Conservation (phyloP, 176 grass and related monocot species). For the Carex scoparia region DNA sequence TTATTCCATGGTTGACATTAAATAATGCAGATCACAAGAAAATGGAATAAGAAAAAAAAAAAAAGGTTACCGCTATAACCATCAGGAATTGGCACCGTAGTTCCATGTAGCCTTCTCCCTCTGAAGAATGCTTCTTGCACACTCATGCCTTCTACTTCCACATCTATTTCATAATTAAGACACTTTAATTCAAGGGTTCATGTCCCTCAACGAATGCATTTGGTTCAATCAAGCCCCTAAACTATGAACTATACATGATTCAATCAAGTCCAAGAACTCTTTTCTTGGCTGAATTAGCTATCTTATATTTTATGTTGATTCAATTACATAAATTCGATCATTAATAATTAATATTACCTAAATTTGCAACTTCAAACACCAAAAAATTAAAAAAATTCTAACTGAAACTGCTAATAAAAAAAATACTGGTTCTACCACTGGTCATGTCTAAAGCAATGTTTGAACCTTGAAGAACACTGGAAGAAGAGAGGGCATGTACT, state of each 20-base stretch:
- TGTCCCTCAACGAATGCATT: neutral
- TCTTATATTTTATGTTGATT: neutral
- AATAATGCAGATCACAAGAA: neutral
- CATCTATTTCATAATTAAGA: conserved; percentile 31
- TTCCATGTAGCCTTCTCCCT: conserved; percentile 83
- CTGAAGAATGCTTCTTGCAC: conserved; percentile 89
- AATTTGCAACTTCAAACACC: neutral
- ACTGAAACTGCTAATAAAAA: neutral
- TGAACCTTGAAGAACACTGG: neutral
- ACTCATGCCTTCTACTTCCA: conserved; percentile 59
- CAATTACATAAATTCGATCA: neutral
- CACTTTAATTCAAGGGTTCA: neutral
- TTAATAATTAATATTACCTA: neutral
- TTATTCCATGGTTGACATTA: neutral
- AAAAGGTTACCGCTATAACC: conserved; percentile 61
- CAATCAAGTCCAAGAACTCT: neutral
- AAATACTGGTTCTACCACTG: neutral
- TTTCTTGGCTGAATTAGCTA: neutral
- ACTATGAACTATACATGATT: neutral
- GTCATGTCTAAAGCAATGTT: neutral
- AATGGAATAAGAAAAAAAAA: conserved; percentile 4
- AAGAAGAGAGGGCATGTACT: neutral
- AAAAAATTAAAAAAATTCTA: neutral
- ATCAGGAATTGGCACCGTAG: conserved; percentile 57
- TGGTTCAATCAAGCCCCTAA: neutral